Evolutionary conservation across 352 stramenopile species (phyloP).

Genomic region (Globisporangium cederbergense): DNA sequence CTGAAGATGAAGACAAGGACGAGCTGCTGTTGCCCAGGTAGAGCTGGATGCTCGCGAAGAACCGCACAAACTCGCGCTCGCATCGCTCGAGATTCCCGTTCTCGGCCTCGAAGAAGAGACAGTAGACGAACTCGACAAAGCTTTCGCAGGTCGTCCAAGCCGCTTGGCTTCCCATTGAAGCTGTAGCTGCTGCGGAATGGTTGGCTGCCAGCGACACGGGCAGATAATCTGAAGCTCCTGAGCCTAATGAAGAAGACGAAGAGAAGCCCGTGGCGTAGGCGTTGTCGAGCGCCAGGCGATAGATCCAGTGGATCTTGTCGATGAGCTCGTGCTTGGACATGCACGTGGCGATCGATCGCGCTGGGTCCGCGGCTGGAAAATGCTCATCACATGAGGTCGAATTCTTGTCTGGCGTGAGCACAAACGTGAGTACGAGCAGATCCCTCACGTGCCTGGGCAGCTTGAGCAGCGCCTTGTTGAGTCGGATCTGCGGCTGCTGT

Average conservation of each 20-base stretch:
- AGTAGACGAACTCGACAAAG: slow-evolving; percentile 33
- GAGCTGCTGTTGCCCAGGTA: slow-evolving; percentile 10
- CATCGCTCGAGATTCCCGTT: slow-evolving; percentile 19
- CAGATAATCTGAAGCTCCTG: neutral
- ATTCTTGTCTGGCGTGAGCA: neutral
- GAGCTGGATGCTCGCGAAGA: slow-evolving; percentile 44
- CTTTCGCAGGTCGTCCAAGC: slow-evolving; percentile 24
- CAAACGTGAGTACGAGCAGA: slow-evolving; percentile 24
- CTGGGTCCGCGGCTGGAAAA: slow-evolving; percentile 16
- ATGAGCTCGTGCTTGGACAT: slow-evolving; percentile 33
- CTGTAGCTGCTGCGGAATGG: neutral
- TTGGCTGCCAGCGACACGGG: slow-evolving; percentile 5
- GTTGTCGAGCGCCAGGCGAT: slow-evolving; percentile 20
- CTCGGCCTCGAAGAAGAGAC: slow-evolving; percentile 24
- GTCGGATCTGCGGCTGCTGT: slow-evolving; percentile 23
- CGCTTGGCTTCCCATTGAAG: neutral
- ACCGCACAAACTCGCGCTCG: slow-evolving; percentile 33
- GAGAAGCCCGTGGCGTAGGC: neutral
- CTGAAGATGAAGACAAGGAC: slow-evolving; percentile 7
- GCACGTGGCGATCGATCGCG: slow-evolving; percentile 20
- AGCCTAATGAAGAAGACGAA: neutral
- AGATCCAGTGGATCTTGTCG: slow-evolving; percentile 33
- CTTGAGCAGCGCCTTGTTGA: slow-evolving; percentile 30
- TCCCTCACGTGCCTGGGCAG: slow-evolving; percentile 33
- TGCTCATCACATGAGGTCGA: slow-evolving; percentile 3